These are phyloP conservation scores for Draba incana DNA, from an alignment of 345 rosid genomes.

Conservation along the genomic window DNA sequence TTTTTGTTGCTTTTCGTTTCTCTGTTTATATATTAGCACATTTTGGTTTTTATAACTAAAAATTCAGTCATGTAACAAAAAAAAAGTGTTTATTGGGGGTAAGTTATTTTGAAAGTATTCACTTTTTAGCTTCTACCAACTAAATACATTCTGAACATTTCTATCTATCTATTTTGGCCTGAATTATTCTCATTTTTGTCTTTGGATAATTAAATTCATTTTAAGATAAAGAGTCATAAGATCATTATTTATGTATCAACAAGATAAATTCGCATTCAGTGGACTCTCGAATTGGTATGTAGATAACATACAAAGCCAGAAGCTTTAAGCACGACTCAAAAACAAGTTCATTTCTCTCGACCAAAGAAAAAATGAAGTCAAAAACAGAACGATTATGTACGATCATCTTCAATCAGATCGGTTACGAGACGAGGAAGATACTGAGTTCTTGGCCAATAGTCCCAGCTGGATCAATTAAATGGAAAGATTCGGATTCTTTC, in stretches of 20 bases:
- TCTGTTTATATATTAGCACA: too few species aligned
- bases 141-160: not conserved
- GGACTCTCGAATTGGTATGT: slow-evolving; percentile 21
- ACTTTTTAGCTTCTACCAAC: too few species aligned
- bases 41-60: too few species aligned
- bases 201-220: not conserved
- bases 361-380: slow-evolving; percentile 4
- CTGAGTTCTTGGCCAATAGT: slow-evolving; percentile 78
- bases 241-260: slow-evolving; percentile 4
- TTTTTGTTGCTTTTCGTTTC: not conserved
- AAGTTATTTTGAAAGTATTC: too few species aligned
- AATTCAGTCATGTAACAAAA: too few species aligned
- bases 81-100: too few species aligned
- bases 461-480: slow-evolving; percentile 72
- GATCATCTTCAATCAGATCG: slow-evolving; percentile 19
- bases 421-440: slow-evolving; percentile 57
- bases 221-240: not conserved
- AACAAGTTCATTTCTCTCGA: slow-evolving; percentile 18
- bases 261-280: slow-evolving; percentile 7
- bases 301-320: slow-evolving; percentile 34
- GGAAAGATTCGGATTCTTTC: slow-evolving; percentile 62
- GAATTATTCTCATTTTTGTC: slow-evolving; percentile 1
- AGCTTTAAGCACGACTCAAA: slow-evolving; percentile 35
- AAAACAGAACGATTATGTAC: slow-evolving; percentile 28
- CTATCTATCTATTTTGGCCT: not conserved